Conservation (phyloP, 2,329 filamentous ascomycete species). For the Ceratocystis alfenasii region DNA sequence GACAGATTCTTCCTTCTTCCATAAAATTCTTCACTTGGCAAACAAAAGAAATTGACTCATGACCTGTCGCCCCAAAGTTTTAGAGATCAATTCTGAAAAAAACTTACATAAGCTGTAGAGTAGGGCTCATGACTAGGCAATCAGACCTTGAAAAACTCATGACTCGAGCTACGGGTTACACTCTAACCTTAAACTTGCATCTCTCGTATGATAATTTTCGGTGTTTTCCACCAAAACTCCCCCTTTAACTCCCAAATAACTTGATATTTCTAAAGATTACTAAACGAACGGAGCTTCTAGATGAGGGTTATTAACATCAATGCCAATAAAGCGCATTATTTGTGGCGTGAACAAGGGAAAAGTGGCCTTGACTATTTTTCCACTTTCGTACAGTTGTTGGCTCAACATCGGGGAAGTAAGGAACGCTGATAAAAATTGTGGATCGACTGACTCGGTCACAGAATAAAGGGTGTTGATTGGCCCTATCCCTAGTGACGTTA, state of each 20-base stretch:
- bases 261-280: background rate
- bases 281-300: background rate
- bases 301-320: too few relatives aligned
- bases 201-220: background rate
- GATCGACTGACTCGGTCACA: conserved; percentile 19
- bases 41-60: too few relatives aligned
- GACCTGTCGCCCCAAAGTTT: too few relatives aligned
- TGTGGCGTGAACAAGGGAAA: background rate
- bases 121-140: background rate
- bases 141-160: background rate
- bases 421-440: conserved; percentile 9
- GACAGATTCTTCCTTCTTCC: too few relatives aligned
- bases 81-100: background rate
- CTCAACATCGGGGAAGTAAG: background rate
- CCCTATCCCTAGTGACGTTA: background rate
- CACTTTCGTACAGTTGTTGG: background rate
- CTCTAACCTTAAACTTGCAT: background rate
- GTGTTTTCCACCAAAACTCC: background rate
- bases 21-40: too few relatives aligned
- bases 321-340: too few relatives aligned
- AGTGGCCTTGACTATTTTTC: background rate
- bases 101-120: background rate
- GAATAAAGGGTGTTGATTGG: conserved; percentile 13
- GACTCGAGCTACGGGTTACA: conserved; percentile 3
- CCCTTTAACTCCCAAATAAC: background rate